Evolutionary conservation across 306 rosid genomes (phyloP).

Genomic region (Pyrus bretschneideri): DNA sequence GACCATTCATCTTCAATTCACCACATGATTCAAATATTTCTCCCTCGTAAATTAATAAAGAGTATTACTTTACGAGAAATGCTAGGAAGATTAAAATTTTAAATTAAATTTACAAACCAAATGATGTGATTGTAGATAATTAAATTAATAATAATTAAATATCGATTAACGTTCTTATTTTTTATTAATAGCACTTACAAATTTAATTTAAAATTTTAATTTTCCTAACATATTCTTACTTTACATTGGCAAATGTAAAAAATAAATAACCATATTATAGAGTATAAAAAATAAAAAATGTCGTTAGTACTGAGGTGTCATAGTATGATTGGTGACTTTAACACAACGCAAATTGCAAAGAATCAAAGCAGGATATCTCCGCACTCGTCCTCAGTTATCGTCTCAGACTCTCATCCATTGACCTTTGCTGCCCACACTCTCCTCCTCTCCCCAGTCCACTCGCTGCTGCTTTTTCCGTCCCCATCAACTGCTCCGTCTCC

Average conservation of each 20-base stretch:
- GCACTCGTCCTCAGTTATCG: neutral
- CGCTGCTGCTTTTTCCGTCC: neutral
- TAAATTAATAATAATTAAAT: too few species aligned
- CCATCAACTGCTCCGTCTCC: neutral
- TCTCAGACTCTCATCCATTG: neutral
- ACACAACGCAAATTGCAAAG: neutral
- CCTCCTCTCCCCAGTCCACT: neutral
- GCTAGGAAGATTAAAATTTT: rapidly evolving
- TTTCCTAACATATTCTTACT: too few species aligned
- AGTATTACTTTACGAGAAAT: too few species aligned
- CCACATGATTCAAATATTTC: too few species aligned
- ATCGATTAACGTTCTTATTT: too few species aligned
- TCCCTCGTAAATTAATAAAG: too few species aligned
- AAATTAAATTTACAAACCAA: too few species aligned
- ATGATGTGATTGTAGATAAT: rapidly evolving
- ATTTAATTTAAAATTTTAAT: too few species aligned
- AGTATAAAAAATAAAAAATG: neutral
- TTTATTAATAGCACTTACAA: too few species aligned
- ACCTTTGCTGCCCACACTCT: neutral
- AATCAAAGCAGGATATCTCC: neutral
- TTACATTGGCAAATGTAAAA: too few species aligned
- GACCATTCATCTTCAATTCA: too few species aligned
- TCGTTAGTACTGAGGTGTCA: neutral
- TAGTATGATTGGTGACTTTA: neutral
- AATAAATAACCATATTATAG: too few species aligned